Conservation (phyloP, 768 basidiomycete species). For the Crassisporium funariophilum region DNA sequence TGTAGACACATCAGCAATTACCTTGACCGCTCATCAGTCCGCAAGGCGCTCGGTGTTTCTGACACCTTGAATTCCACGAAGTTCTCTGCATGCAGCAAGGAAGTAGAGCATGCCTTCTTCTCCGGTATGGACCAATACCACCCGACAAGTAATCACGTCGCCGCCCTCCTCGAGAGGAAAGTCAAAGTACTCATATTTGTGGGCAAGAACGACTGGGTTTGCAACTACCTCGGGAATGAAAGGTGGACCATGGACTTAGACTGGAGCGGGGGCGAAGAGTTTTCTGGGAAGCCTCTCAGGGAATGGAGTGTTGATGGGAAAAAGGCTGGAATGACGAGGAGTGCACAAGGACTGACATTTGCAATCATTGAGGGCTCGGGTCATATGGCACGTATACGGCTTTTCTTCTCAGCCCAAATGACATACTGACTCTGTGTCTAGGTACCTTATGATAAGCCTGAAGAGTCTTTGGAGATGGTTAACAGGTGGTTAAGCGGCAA, state of each 20-base stretch:
- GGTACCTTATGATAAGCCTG: conserved; percentile 68
- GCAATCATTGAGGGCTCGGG: conserved; percentile 67
- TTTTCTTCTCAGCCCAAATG: not conserved
- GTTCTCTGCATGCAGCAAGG: conserved; percentile 33
- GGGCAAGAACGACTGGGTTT: conserved; percentile 70
- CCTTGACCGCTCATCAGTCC: conserved; percentile 60
- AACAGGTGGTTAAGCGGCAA: conserved; percentile 49
- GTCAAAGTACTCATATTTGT: conserved; percentile 72
- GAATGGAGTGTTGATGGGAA: conserved; percentile 62
- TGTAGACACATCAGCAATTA: conserved; percentile 58
- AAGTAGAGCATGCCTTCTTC: conserved; percentile 52
- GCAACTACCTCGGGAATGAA: conserved; percentile 77
- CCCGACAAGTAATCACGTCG: conserved; percentile 57
- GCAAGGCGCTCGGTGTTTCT: conserved; percentile 63
- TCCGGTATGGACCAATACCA: conserved; percentile 43
- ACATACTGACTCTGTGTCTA: conserved; percentile 15
- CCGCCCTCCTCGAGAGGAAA: conserved; percentile 70
- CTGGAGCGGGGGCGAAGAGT: conserved; percentile 64
- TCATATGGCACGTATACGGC: conserved; percentile 59
- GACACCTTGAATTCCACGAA: conserved; percentile 42
- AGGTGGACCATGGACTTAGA: conserved; percentile 69
- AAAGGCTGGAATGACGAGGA: conserved; percentile 39
- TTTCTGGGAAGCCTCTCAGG: conserved; percentile 41
- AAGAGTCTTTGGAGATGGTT: conserved; percentile 50
- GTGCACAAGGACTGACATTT: conserved; percentile 58